These are phyloP conservation scores for Clarkia xantiana DNA, from an alignment of 345 rosid species.

Conservation along the genomic window DNA sequence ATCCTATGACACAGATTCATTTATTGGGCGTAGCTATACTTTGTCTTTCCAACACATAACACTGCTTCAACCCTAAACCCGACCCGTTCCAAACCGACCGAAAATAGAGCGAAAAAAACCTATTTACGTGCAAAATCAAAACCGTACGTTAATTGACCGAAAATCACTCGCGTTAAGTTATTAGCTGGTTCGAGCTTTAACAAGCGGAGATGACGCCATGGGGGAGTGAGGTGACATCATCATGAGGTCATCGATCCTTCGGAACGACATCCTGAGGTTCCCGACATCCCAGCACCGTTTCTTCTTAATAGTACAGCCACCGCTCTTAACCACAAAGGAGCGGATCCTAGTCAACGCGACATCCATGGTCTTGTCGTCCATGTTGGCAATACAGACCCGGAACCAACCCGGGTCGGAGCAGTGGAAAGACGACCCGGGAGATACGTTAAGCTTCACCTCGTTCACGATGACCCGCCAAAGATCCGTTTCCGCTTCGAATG, in stretches of 20 bases:
- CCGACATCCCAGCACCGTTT: conserved; percentile 34
- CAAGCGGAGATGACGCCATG: conserved; percentile 56
- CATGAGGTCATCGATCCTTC: conserved; percentile 40
- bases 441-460: conserved; percentile 73
- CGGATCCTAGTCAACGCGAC: conserved; percentile 53
- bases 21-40: no score
- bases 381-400: conserved; percentile 84
- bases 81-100: no score
- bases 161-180: no score
- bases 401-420: conserved; percentile 86
- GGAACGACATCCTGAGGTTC: conserved; percentile 36
- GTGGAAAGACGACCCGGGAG: conserved; percentile 83
- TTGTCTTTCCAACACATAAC: no score
- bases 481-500: conserved; percentile 34
- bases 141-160: no score
- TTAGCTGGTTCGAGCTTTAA: conserved; percentile 31
- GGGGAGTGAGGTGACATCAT: conserved; percentile 64
- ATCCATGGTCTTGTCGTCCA: conserved; percentile 66
- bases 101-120: no score
- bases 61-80: no score
- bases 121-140: no score
- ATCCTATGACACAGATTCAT: no score
- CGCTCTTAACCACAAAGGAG: conserved; percentile 26
- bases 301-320: conserved; percentile 20
- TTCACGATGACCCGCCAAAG: conserved; percentile 63